A percentile compares a stretch with the other conserved stretches of the same genome.
Conservation (phyloP, 306 rosid species). For the Cucurbita maxima region DNA sequence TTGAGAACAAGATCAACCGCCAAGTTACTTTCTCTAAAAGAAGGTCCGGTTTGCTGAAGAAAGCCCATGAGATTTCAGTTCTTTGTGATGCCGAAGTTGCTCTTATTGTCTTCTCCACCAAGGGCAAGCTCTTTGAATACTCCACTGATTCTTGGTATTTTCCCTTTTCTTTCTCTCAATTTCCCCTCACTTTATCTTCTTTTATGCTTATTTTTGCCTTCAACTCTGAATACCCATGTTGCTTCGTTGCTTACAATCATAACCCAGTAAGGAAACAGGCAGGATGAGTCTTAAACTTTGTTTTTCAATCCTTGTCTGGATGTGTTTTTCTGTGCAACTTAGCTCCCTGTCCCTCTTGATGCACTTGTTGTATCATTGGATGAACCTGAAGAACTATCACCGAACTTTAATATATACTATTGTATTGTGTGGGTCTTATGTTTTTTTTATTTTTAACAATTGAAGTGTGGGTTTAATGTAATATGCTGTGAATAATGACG, state of each 20-base stretch:
- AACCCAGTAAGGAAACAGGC: neutral
- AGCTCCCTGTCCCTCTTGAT: neutral
- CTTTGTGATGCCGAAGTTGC: constrained; percentile 93
- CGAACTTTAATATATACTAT: neutral
- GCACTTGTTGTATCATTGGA: constrained; percentile 1
- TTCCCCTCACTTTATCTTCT: neutral
- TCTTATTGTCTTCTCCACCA: constrained; percentile 68
- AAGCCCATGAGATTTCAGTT: constrained; percentile 80
- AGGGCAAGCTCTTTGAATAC: constrained; percentile 67
- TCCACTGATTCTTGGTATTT: constrained; percentile 60
- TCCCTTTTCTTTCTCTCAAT: too few relatives aligned
- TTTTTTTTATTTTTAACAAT: neutral
- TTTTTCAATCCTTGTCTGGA: neutral
- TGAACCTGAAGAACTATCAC: neutral
- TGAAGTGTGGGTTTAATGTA: neutral
- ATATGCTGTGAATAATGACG: neutral
- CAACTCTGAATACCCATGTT: neutral
- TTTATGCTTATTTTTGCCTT: neutral
- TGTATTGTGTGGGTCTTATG: neutral
- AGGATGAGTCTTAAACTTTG: too few relatives aligned
- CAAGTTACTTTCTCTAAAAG: constrained; percentile 91
- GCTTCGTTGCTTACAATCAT: neutral
- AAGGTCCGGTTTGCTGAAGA: constrained; percentile 71
- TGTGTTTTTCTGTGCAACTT: neutral
- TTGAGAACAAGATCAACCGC: constrained; percentile 83